phyloP scores from a whole-genome alignment of 129 eudicot genomes.

The Flaveria ramosissima region DNA sequence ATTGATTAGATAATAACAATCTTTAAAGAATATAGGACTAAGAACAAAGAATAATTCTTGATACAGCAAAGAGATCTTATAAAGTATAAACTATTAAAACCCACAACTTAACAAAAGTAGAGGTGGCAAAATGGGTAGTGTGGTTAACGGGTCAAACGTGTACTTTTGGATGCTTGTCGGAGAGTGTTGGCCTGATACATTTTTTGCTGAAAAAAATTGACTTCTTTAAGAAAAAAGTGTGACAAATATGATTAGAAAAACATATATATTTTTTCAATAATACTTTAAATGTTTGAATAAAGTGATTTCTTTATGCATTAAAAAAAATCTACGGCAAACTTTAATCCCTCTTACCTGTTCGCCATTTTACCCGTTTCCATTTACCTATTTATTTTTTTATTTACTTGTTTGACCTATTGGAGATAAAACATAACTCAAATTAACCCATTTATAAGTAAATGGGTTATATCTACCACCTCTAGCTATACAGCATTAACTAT shows the following conservation, averaged over 20 bases:
- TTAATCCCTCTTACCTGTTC: background rate
- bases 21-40: background rate
- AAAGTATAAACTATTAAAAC: background rate
- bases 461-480: background rate
- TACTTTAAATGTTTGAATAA: background rate
- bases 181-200: background rate
- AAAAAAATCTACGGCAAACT: background rate
- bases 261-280: background rate
- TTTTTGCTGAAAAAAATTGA: background rate
- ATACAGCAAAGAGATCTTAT: background rate
- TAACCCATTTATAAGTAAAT: background rate
- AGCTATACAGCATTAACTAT: background rate
- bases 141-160: background rate
- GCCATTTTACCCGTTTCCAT: background rate
- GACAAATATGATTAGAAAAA: background rate
- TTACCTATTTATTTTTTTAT: background rate
- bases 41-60: background rate
- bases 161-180: background rate
- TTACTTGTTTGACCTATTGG: conserved; percentile 4
- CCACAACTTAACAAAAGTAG: background rate
- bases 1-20: conserved; percentile 22
- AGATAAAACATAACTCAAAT: conserved; percentile 2
- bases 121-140: background rate
- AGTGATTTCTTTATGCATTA: background rate
- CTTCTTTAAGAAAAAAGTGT: background rate